Evolutionary conservation across 305 asterid species (phyloP).

Genomic region (Fraxinus platypoda): DNA sequence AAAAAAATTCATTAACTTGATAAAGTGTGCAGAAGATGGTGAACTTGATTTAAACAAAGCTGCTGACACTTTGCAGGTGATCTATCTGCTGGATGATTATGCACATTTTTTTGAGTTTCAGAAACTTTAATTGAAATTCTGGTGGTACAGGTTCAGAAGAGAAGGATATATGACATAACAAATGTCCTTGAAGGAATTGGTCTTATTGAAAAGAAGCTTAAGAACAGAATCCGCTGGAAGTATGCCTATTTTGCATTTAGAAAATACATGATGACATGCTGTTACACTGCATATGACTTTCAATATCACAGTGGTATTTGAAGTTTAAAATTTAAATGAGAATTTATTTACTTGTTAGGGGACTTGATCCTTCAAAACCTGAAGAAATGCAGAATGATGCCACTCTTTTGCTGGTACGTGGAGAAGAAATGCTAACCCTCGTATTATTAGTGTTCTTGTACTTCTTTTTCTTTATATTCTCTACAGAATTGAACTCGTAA

Average conservation of each 20-base stretch:
- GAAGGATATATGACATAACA: slow-evolving; percentile 94
- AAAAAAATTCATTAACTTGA: slow-evolving; percentile 68
- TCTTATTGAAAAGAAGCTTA: slow-evolving; percentile 93
- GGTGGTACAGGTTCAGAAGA: slow-evolving; percentile 82
- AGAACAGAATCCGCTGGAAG: slow-evolving; percentile 95
- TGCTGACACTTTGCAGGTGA: slow-evolving; percentile 92
- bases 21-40: slow-evolving; percentile 93
- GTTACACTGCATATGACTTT: slow-evolving; percentile 11
- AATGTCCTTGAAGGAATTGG: slow-evolving; percentile 99
- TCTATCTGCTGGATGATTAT: slow-evolving; percentile 11
- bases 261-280: slow-evolving; percentile 24
- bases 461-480: slow-evolving; percentile 13
- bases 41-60: slow-evolving; percentile 92
- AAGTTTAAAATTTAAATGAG: slow-evolving; percentile 19
- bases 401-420: slow-evolving; percentile 68
- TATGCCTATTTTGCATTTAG: slow-evolving; percentile 41
- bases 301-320: neutral
- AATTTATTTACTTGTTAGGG: slow-evolving; percentile 55
- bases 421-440: slow-evolving; percentile 15
- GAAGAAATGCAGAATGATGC: slow-evolving; percentile 77
- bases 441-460: slow-evolving; percentile 11
- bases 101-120: neutral
- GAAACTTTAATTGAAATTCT: slow-evolving; percentile 23
- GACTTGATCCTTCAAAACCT: slow-evolving; percentile 74
- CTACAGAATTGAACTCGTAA: neutral